Conservation (phyloP, 306 rosid genomes). For the Carpinus fangiana region DNA sequence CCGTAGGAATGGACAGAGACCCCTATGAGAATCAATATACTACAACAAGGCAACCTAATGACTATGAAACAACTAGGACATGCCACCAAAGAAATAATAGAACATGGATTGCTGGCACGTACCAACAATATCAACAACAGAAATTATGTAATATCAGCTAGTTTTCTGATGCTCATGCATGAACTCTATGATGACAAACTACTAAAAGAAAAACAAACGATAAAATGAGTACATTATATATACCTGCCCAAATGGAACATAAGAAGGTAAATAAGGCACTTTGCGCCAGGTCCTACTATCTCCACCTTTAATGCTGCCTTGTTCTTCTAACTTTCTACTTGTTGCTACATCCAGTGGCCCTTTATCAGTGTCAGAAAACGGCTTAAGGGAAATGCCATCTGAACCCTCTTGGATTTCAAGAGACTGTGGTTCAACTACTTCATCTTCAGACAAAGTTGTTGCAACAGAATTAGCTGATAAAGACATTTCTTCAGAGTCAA, state of each 20-base stretch:
- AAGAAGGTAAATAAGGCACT: conserved; percentile 92
- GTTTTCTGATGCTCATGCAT: neutral
- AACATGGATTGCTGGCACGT: neutral
- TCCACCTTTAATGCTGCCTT: conserved; percentile 37
- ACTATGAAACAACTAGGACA: neutral
- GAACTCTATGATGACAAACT: neutral
- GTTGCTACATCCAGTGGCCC: conserved; percentile 40
- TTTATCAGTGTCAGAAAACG: conserved; percentile 58
- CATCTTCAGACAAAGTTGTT: conserved; percentile 62
- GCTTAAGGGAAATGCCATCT: conserved; percentile 93
- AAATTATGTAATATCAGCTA: neutral
- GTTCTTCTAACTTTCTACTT: conserved; percentile 52
- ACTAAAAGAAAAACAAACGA: neutral
- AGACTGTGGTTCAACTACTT: conserved; percentile 70
- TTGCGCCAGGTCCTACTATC: conserved; percentile 66
- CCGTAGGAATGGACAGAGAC: neutral
- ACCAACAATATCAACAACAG: neutral
- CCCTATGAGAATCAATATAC: neutral
- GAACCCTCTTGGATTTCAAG: conserved; percentile 93
- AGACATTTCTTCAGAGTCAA: conserved; percentile 41
- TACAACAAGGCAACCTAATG: neutral
- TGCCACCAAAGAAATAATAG: neutral
- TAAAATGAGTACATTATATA: conserved; percentile 13
- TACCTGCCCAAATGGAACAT: conserved; percentile 97
- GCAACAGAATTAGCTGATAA: conserved; percentile 55